phyloP scores from a whole-genome alignment of 2,329 filamentous ascomycete genomes.

The Fusarium clavum region DNA sequence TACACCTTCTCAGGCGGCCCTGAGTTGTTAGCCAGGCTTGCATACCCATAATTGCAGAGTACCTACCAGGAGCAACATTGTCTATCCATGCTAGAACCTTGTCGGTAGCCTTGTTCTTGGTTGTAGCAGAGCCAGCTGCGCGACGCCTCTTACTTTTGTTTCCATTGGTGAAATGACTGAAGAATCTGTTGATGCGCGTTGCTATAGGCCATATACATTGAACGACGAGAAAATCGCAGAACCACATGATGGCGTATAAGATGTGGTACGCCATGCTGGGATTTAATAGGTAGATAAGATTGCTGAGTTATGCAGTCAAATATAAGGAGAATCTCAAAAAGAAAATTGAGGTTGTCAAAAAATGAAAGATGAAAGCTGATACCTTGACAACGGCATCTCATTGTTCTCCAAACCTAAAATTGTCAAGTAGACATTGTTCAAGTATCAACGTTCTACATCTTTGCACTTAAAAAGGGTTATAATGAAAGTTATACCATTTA shows the following conservation, averaged over 20 bases:
- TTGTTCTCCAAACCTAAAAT: neutral
- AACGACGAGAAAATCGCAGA: neutral
- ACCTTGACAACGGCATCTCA: neutral
- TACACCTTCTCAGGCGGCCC: neutral
- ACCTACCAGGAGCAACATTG: neutral
- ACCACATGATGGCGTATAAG: neutral
- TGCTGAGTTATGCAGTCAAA: neutral
- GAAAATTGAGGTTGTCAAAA: neutral
- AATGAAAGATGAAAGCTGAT: neutral
- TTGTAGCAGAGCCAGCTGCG: neutral
- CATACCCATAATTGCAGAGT: no score
- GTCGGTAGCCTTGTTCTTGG: neutral
- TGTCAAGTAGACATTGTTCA: neutral
- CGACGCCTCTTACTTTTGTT: neutral
- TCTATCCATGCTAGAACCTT: slow-evolving; percentile 4
- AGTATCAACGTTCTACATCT: neutral
- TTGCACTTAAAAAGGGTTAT: neutral
- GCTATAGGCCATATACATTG: neutral
- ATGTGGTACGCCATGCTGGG: neutral
- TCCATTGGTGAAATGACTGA: neutral
- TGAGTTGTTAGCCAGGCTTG: neutral
- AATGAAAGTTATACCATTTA: no score
- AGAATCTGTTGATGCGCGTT: neutral
- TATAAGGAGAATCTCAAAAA: neutral
- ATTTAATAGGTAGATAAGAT: neutral